Base-by-base conservation (phyloP, 1,139 yeast species). In the Suzukiozyma palmioleophila region DNA sequence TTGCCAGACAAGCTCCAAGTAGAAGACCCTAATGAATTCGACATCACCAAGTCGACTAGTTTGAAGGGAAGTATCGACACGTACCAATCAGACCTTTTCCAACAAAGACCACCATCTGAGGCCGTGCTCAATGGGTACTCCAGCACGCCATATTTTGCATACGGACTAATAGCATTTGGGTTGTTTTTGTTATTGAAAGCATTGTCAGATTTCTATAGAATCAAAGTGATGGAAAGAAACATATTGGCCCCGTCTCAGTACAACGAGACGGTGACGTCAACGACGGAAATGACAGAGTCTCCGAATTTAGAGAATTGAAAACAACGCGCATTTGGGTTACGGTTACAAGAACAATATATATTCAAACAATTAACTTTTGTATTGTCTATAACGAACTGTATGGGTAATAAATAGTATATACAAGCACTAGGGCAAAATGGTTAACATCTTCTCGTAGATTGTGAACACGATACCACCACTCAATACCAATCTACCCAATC, bases 401-500 rank as follows among this genome's bases (percentile, higher is more conserved):
- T 24, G 32, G 32, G 37, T 18, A 18, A 7, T 4, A 18, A 18
- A 18, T 18, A 18, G 22, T 18, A 26, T 10, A 32, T 32, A 31
- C 31, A 28, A 28, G n/a, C 13, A 31, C 36, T 48, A 55, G 22
- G 48, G 52, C 57, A 86, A 57, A 12, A 85, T 48, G 22, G 75
- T 77, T 62, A 90, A 69, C 69, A 90, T 84, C 65, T 88, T 86
- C 59, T 90, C 97, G 60, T 90, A 90, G 42, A 90, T 85, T 26
- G 97, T 90, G 63, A 90, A 90, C 12, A 90, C 97, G 49, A 90
- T 90, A 50, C 97, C 97, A 42, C 97, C 97, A 65, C 95, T 84
- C 56, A 92, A 73, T 33, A 90, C 81, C 56, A 92, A 74, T 52
- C 98, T 77, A 3, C 97, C 98, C 48, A 92, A 69, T 57, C 98